phyloP scores from a whole-genome alignment of 148 eudicot genomes.

The Linanthus parryae region DNA sequence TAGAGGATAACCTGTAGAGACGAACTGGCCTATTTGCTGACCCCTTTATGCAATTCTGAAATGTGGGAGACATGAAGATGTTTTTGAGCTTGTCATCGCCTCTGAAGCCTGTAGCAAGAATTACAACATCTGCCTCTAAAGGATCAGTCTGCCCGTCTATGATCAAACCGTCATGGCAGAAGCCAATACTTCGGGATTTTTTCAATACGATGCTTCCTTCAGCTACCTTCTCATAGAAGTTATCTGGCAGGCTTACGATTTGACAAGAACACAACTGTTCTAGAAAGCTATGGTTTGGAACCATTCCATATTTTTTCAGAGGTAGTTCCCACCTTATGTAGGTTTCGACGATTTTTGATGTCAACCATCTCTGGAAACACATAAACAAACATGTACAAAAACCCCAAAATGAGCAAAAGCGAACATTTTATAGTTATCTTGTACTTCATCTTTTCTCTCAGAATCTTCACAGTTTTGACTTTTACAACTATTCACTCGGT shows the following conservation, averaged over 20 bases:
- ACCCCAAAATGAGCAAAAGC: neutral
- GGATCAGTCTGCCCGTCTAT: conserved; percentile 13
- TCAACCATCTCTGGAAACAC: conserved; percentile 30
- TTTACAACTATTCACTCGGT: neutral
- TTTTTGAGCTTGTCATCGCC: conserved; percentile 33
- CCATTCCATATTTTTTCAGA: conserved; percentile 23
- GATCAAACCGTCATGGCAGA: conserved; percentile 23
- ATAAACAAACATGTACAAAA: neutral
- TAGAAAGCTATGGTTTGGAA: conserved; percentile 35
- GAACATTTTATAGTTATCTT: neutral
- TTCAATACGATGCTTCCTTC: conserved; percentile 39
- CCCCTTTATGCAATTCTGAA: conserved; percentile 24
- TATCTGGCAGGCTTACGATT: conserved; percentile 18
- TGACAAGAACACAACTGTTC: conserved; percentile 26
- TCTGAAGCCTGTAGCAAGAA: conserved; percentile 43
- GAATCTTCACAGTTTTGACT: neutral
- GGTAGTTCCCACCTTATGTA: conserved; percentile 25
- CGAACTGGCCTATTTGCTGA: conserved; percentile 14
- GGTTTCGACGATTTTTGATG: conserved; percentile 36
- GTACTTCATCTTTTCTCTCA: too few relatives aligned
- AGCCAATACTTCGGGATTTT: conserved; percentile 18
- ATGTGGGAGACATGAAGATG: conserved; percentile 22
- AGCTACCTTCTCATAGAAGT: conserved; percentile 30
- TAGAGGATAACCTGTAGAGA: conserved; percentile 36
- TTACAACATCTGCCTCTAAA: conserved; percentile 30